Percentiles rank a stretch among this genome's conserved stretches.
Evolutionary conservation across 345 rosid genomes (phyloP).

Genomic region (Eucalyptus regnans): DNA sequence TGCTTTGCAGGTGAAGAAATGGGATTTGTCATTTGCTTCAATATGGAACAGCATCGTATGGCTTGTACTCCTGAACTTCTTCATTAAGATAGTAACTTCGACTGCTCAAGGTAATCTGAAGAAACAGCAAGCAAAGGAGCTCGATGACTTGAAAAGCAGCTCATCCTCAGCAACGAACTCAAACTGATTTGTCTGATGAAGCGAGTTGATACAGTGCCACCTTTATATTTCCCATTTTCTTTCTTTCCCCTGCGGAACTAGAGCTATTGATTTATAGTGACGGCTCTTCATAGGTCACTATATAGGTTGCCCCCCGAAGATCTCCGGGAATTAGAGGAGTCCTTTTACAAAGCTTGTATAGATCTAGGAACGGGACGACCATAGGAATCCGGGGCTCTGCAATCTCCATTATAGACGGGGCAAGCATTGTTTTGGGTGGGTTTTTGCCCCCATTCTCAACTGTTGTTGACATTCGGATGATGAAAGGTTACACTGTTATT

Average conservation of each 20-base stretch:
- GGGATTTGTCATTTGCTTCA: constrained; percentile 73
- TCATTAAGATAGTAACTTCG: constrained; percentile 61
- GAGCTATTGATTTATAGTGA: neutral
- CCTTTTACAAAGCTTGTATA: neutral
- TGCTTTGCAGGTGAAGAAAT: constrained; percentile 47
- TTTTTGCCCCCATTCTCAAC: neutral
- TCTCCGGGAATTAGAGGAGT: neutral
- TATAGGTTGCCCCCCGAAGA: neutral
- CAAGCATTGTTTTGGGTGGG: neutral
- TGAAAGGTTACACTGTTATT: neutral
- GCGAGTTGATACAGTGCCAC: neutral
- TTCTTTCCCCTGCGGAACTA: neutral
- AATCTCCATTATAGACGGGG: neutral
- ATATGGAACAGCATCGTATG: constrained; percentile 91
- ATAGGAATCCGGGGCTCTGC: neutral
- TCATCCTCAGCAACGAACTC: neutral
- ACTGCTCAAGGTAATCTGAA: constrained; percentile 71
- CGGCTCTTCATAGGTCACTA: neutral
- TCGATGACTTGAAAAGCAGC: constrained; percentile 16
- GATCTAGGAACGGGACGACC: neutral
- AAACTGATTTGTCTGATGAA: neutral
- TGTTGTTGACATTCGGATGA: neutral
- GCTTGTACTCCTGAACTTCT: constrained; percentile 94
- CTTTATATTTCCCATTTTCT: neutral
- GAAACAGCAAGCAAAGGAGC: constrained; percentile 62